Conservation (phyloP, 768 basidiomycete species). For the Tylopilus sp. region DNA sequence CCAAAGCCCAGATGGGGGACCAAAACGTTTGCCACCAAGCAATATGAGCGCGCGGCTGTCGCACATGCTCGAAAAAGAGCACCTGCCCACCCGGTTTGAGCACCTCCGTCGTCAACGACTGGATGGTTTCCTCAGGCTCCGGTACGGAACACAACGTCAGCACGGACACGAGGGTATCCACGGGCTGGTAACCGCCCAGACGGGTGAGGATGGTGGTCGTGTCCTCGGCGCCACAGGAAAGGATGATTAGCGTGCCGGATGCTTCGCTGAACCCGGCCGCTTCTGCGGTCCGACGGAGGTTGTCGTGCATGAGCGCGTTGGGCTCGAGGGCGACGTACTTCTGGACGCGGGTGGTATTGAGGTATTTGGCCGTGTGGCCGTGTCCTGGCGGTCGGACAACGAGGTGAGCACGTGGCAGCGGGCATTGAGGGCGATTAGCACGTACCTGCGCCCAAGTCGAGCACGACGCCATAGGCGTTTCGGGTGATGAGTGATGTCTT, state of each 20-base stretch:
- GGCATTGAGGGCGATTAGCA: background rate
- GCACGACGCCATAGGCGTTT: slow-evolving; percentile 55
- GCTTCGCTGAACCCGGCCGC: slow-evolving; percentile 51
- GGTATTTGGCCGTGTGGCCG: slow-evolving; percentile 62
- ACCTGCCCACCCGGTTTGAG: slow-evolving; percentile 64
- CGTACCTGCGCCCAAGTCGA: slow-evolving; percentile 68
- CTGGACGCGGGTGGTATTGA: slow-evolving; percentile 51
- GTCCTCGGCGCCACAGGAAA: slow-evolving; percentile 64
- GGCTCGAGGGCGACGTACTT: slow-evolving; percentile 75
- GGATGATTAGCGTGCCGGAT: slow-evolving; percentile 52
- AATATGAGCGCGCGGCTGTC: slow-evolving; percentile 48
- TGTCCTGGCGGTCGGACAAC: slow-evolving; percentile 40
- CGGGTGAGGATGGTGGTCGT: slow-evolving; percentile 43
- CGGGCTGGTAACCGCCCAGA: slow-evolving; percentile 33
- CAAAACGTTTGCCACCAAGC: slow-evolving; percentile 73
- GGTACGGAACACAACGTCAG: slow-evolving; percentile 68
- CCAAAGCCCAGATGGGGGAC: too few relatives aligned
- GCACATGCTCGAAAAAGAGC: slow-evolving; percentile 70
- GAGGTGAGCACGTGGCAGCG: background rate
- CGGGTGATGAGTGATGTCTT: slow-evolving; percentile 51
- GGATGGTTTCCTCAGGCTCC: slow-evolving; percentile 46
- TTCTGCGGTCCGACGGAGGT: slow-evolving; percentile 48
- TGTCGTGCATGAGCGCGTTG: slow-evolving; percentile 58
- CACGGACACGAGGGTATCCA: slow-evolving; percentile 64
- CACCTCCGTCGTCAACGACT: slow-evolving; percentile 44